These are phyloP conservation scores for Hygrocybe punicea DNA, from an alignment of 768 basidiomycete species.

Conservation along the genomic window DNA sequence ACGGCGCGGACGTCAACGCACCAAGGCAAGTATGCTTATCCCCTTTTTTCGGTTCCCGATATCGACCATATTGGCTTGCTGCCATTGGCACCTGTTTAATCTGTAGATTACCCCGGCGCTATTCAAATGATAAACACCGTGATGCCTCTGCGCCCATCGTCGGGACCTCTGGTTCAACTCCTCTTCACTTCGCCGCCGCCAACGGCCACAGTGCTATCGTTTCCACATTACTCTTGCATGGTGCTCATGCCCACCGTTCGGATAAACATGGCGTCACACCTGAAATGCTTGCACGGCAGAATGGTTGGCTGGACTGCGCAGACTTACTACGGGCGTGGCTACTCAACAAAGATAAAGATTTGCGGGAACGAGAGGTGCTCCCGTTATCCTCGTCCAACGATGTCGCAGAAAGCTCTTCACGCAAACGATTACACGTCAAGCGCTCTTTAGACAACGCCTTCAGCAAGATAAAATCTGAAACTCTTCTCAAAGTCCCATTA, in stretches of 20 bases:
- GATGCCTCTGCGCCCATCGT: conserved; percentile 68
- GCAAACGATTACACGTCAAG: conserved; percentile 65
- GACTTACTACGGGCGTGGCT: conserved; percentile 67
- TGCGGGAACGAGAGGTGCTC: conserved; percentile 47
- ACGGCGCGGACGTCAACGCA: conserved; percentile 97
- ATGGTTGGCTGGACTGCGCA: conserved; percentile 78
- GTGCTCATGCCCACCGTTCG: conserved; percentile 73
- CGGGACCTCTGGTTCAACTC: conserved; percentile 84
- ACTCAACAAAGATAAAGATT: conserved; percentile 58
- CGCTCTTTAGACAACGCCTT: conserved; percentile 75
- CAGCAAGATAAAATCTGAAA: conserved; percentile 39
- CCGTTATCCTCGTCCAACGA: conserved; percentile 9
- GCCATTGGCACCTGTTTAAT: conserved; percentile 5
- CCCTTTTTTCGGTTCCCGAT: conserved; percentile 9
- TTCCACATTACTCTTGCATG: conserved; percentile 74
- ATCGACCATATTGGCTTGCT: conserved; percentile 6
- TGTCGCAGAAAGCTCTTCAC: conserved; percentile 29
- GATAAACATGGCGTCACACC: conserved; percentile 94
- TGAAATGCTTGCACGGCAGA: conserved; percentile 74
- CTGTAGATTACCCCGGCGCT: conserved; percentile 65
- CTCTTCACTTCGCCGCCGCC: conserved; percentile 95
- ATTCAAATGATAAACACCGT: conserved; percentile 65
- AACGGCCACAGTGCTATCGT: conserved; percentile 84
- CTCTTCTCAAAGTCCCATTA: not conserved
- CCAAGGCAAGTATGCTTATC: conserved; percentile 56